Base-by-base conservation (phyloP, 1,139 yeast genomes). In the Suhomyces coccinellae region DNA sequence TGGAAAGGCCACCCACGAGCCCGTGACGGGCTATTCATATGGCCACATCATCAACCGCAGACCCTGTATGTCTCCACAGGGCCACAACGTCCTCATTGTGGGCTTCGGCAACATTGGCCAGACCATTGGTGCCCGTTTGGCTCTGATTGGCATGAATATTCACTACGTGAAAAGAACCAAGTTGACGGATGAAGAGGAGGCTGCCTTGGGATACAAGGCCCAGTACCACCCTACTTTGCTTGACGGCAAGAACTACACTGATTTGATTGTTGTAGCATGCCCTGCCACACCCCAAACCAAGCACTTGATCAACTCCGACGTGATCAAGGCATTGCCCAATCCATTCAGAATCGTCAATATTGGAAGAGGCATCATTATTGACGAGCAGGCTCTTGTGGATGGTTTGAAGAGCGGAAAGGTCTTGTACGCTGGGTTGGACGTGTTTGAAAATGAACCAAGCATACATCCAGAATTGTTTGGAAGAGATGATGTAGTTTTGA, bases 71-170 rank as follows among this genome's bases (percentile, higher is more conserved):
- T 75, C 80, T 13, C 90, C 90, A 8, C 63, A 67, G 6, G 82
- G 81, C 36, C 85, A 83, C 55, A 67, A 70, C 29, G 91, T 75
- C 1, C 82, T 87, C 5, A 76, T 88, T 36, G 79, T 86, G 2
- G 96, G 96, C 0, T 83, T 87, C 57, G 96, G 96, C 2, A 73
- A 80, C 34, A 87, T 88, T 55, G 96, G 96, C 6, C 75, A 75
- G 57, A 72, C 76, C 31, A 79, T 86, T 43, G 95, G 83, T 3
- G 61, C 66, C 39, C 72, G 86, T 53, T 71, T 87, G 52, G 50
- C 68, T 28, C 69, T 68, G 9, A 66, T 88, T 36, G 91, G 90
- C 6, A 84, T 87, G 90, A 66, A 78, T 16, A 73, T 87, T 28
- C 77, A 77, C 53, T 86, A 85, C 56, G 75, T 79, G 48, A 85